Conservation (phyloP, 352 stramenopile species). For the Phytophthora brassicae region DNA sequence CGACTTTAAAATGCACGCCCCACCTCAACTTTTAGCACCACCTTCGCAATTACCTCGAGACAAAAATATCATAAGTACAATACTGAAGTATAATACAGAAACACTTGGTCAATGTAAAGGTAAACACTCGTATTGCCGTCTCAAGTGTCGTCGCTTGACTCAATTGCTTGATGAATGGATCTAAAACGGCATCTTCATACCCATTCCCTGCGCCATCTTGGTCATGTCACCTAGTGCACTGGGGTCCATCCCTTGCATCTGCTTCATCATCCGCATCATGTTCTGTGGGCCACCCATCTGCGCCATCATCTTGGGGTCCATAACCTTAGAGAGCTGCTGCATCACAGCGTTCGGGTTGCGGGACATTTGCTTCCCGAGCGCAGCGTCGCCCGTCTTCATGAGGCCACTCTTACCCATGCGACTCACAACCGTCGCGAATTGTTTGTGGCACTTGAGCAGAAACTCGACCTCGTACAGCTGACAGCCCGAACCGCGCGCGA, state of each 20-base stretch:
- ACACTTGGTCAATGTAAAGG: slow-evolving; percentile 18
- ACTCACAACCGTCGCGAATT: slow-evolving; percentile 93
- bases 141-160: slow-evolving; percentile 14
- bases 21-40: neutral
- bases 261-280: slow-evolving; percentile 94
- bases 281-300: slow-evolving; percentile 80
- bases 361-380: slow-evolving; percentile 93
- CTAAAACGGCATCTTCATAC: slow-evolving; percentile 85
- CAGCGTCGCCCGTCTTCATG: slow-evolving; percentile 88
- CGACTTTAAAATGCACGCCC: neutral
- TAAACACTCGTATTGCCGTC: slow-evolving; percentile 28
- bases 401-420: slow-evolving; percentile 98
- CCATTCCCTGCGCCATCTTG: slow-evolving; percentile 72
- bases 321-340: slow-evolving; percentile 95
- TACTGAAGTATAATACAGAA: slow-evolving; percentile 21
- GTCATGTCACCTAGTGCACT: slow-evolving; percentile 73
- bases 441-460: slow-evolving; percentile 96
- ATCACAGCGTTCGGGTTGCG: slow-evolving; percentile 96
- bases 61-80: slow-evolving; percentile 4
- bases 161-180: slow-evolving; percentile 14
- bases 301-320: slow-evolving; percentile 93
- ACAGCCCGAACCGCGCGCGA: slow-evolving; percentile 92
- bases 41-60: slow-evolving; percentile 3
- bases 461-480: slow-evolving; percentile 90
- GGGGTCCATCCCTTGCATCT: slow-evolving; percentile 91